These are phyloP conservation scores for Hebeloma cylindrosporum DNA, from an alignment of 768 basidiomycete species.

Conservation along the genomic window DNA sequence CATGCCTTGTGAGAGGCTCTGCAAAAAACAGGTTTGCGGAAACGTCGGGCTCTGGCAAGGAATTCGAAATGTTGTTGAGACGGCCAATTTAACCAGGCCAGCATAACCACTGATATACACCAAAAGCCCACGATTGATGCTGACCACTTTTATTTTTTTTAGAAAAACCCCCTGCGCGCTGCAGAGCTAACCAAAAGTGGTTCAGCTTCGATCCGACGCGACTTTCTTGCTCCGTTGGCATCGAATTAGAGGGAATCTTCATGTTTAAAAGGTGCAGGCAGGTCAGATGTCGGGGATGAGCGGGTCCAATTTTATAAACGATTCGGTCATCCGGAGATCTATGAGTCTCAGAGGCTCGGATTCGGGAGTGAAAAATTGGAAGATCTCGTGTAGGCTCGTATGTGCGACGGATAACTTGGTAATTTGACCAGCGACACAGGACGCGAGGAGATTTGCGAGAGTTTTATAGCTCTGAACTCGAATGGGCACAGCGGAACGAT, in stretches of 20 bases:
- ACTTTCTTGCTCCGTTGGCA: background rate
- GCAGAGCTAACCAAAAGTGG: constrained; percentile 3
- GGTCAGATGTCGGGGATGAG: constrained; percentile 7
- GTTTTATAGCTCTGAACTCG: constrained; percentile 1
- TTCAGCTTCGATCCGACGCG: background rate
- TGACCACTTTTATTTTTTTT: constrained; percentile 1
- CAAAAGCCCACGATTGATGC: constrained; percentile 1
- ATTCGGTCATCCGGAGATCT: constrained; percentile 1
- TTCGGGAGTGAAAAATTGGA: background rate
- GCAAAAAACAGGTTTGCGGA: constrained; percentile 3
- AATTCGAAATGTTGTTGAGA: background rate
- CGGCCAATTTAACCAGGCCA: constrained; percentile 1
- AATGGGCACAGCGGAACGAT: background rate
- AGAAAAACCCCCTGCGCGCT: background rate
- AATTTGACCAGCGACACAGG: background rate
- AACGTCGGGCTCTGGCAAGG: background rate
- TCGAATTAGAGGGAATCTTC: background rate
- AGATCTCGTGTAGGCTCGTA: background rate
- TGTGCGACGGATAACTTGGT: background rate
- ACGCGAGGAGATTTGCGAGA: background rate
- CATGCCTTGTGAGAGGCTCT: background rate
- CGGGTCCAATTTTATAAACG: constrained; percentile 7
- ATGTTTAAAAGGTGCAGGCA: constrained; percentile 7
- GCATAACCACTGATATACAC: constrained; percentile 6
- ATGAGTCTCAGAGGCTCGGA: constrained; percentile 3